Evolutionary conservation across 23 red algal genomes (phyloP).

Genomic region (Gracilaria vermiculophylla): DNA sequence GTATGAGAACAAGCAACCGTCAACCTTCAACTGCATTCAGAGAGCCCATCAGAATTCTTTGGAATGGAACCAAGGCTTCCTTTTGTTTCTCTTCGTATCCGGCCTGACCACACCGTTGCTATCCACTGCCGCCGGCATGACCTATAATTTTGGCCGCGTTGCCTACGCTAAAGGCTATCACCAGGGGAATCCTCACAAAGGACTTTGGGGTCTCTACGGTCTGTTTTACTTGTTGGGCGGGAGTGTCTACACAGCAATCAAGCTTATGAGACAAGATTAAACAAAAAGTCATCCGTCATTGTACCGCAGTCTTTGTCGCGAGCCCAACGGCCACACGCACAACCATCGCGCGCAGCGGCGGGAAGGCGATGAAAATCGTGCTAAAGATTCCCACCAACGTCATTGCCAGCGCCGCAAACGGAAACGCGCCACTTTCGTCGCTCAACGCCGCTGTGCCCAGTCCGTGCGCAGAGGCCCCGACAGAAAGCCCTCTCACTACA

Average conservation of each 20-base stretch:
- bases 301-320: neutral
- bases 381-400: conserved; percentile 86
- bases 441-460: conserved; percentile 90
- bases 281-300: neutral
- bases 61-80: conserved; percentile 72
- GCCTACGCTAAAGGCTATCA: conserved; percentile 80
- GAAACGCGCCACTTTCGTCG: conserved; percentile 83
- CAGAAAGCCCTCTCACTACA: conserved; percentile 62
- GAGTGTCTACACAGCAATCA: conserved; percentile 56
- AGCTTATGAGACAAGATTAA: conserved; percentile 19
- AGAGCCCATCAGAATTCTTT: conserved; percentile 81
- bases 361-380: conserved; percentile 69
- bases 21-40: conserved; percentile 76
- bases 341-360: conserved; percentile 58
- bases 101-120: conserved; percentile 64
- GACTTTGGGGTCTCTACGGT: conserved; percentile 77
- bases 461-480: conserved; percentile 85
- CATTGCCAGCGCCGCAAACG: conserved; percentile 93
- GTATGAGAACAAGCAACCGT: conserved; percentile 83
- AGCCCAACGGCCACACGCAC: conserved; percentile 57
- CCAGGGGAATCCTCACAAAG: conserved; percentile 71
- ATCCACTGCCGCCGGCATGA: conserved; percentile 58
- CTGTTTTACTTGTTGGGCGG: conserved; percentile 63
- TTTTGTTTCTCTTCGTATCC: conserved; percentile 67
- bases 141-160: conserved; percentile 78